phyloP scores from a whole-genome alignment of 2,329 filamentous ascomycete species.

The Colletotrichum kahawae region DNA sequence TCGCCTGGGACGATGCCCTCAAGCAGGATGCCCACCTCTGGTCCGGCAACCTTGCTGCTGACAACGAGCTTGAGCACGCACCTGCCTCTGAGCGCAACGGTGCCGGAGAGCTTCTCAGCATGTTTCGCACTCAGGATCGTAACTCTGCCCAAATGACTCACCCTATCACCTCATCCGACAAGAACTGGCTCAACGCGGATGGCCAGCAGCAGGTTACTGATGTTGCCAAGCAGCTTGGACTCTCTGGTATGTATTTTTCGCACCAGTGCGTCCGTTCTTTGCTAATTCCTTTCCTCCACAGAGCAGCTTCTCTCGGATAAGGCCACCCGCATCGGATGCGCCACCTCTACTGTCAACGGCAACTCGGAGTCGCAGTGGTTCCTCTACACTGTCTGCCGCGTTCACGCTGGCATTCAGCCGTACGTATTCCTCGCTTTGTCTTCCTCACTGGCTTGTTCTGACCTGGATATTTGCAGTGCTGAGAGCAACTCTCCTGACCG shows the following conservation, averaged over 20 bases:
- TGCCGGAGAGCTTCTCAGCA: neutral
- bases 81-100: neutral
- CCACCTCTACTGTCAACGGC: neutral
- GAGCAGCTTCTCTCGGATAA: neutral
- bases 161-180: neutral
- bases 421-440: neutral
- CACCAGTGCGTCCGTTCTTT: neutral
- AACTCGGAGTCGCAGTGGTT: neutral
- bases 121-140: neutral
- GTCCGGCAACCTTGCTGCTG: neutral
- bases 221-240: neutral
- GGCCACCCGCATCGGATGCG: neutral
- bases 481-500: neutral
- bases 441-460: neutral
- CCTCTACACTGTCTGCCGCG: neutral
- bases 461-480: neutral
- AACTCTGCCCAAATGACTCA: neutral
- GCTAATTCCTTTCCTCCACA: neutral
- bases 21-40: neutral
- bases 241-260: neutral
- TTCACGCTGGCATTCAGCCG: neutral
- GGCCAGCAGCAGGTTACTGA: neutral
- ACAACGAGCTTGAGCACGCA: neutral
- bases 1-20: neutral
- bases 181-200: neutral